Evolutionary conservation across 345 rosid genomes (phyloP).

Genomic region (Eucalyptus curtisii): DNA sequence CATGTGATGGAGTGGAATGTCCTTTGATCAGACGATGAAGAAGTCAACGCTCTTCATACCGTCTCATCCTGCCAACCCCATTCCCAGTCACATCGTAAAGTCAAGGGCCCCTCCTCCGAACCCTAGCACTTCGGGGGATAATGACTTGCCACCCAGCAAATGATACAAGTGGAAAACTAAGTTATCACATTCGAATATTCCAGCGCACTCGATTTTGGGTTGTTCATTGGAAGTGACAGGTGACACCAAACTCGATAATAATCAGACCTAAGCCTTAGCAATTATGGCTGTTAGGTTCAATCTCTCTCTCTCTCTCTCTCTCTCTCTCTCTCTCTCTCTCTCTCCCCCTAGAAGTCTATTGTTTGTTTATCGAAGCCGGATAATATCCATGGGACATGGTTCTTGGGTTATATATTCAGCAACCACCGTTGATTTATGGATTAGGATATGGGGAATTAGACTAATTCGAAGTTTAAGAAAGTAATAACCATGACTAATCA

Average conservation of each 20-base stretch:
- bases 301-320: neutral
- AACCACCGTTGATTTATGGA: neutral
- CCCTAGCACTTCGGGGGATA: neutral
- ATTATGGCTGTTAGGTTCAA: neutral
- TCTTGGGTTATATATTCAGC: neutral
- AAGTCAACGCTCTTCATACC: neutral
- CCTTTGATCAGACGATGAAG: neutral
- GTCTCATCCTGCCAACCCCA: neutral
- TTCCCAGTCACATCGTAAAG: neutral
- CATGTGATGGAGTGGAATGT: neutral
- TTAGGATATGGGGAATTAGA: neutral
- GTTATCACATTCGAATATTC: neutral
- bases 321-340: too few relatives aligned
- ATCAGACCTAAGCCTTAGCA: neutral
- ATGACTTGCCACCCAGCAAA: neutral
- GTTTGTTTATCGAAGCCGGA: neutral
- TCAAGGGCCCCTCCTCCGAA: neutral
- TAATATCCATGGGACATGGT: neutral
- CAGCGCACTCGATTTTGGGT: neutral
- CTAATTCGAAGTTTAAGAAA: neutral
- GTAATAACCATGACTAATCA: neutral
- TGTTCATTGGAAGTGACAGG: neutral
- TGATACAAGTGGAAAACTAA: neutral
- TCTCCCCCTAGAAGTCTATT: neutral
- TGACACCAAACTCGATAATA: neutral